Evolutionary conservation across 768 basidiomycete genomes (phyloP), one percentile per base, ranked within the genome.

Genomic region (Lactifluus subvellereus): DNA sequence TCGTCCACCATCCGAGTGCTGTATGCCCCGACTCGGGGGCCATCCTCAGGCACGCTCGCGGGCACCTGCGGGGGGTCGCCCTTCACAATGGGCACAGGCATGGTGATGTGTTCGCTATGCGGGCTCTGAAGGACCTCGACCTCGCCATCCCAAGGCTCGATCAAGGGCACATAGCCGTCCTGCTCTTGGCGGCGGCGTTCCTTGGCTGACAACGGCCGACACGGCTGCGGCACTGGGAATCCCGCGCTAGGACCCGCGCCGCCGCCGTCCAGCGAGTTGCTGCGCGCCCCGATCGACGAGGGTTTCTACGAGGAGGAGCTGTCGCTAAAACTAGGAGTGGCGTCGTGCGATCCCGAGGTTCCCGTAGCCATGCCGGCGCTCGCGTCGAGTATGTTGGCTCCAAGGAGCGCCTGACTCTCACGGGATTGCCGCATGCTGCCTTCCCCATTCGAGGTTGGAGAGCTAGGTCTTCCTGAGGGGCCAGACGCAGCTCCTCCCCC

Each of bases 1-100:
- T 3, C 71, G 65, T 1, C 74, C 73, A 4, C 63, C 73, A 38
- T 74, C 74, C 63, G 54, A 48, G 49, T 74, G 74, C 64, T 72
- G 72, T 57, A 74, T 2, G 8, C 54, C 27, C 30, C 48, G n/a
- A 61, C 55, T 32, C 50, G 27, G 27, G 27, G 59, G 6, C 27
- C 37, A 30, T 54, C 65, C 38, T 60, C 61, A 7, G 18, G 1
- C n/a, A 67, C 62, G 38, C 71, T 71, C 59, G 68, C 68, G 10
- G 72, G 66, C 27, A 27, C 27, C 27, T 1, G 27, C 27, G 27
- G 27, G 2, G 27, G 27, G 27, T 27, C 27, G 2, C 27, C 27
- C 27, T 27, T 27, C 27, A 27, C 27, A 27, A 2, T 27, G 27
- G 27, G 27, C 27, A 27, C 27, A 27, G 27, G 27, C 27, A 27